Conservation (phyloP, 2,329 filamentous ascomycete genomes). For the Trichoderma semiorbis region DNA sequence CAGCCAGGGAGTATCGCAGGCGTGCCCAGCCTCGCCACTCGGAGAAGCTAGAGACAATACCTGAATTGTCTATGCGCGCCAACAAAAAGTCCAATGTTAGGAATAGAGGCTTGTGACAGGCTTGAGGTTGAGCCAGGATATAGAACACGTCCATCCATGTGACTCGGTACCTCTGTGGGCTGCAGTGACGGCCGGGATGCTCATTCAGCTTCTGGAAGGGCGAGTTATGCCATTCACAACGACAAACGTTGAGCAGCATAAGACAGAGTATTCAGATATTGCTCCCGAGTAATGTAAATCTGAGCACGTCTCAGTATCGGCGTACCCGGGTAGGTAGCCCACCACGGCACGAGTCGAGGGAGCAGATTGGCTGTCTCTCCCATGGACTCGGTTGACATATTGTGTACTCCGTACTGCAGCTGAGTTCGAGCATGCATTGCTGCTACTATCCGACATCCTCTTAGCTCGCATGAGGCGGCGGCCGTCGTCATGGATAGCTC, state of each 20-base stretch:
- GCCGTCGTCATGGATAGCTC: not conserved
- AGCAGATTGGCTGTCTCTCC: not conserved
- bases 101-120: not conserved
- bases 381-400: not conserved
- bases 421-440: not conserved
- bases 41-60: not conserved
- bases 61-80: not conserved
- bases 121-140: not conserved
- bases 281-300: not conserved
- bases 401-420: not conserved
- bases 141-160: not conserved
- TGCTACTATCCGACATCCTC: not conserved
- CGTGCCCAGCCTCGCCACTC: not conserved
- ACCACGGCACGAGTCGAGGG: not conserved
- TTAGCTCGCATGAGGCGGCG: not conserved
- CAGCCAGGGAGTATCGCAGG: not conserved
- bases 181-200: not conserved
- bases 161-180: too few relatives aligned
- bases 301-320: not conserved
- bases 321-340: not conserved
- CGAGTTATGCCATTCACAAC: not conserved
- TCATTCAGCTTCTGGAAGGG: not conserved
- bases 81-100: not conserved
- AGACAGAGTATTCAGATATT: not conserved
- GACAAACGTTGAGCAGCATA: not conserved